Evolutionary conservation across 306 rosid genomes (phyloP).

Genomic region (Comarum palustre): DNA sequence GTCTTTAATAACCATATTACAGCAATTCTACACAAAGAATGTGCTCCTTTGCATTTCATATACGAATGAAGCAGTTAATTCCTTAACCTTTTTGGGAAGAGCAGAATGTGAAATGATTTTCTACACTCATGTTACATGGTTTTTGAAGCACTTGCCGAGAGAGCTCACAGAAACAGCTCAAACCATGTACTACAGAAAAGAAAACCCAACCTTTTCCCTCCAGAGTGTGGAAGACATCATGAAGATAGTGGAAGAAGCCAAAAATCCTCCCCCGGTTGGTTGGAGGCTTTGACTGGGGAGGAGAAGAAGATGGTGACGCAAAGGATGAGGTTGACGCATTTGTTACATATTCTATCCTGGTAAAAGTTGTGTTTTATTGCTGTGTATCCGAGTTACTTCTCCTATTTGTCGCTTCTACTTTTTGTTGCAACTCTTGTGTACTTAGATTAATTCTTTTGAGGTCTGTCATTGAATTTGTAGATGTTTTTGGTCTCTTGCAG

Average conservation of each 20-base stretch:
- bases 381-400: not conserved
- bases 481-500: not conserved
- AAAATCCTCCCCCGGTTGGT: conserved; percentile 50
- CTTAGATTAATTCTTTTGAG: not conserved
- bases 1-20: conserved; percentile 62
- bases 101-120: not conserved
- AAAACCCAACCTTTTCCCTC: conserved; percentile 72
- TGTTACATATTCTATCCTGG: not conserved
- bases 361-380: not conserved
- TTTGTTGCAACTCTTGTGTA: not conserved
- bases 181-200: conserved; percentile 62
- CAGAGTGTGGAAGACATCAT: conserved; percentile 65
- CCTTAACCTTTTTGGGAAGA: not conserved
- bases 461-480: not conserved
- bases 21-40: no score
- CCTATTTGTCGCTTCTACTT: not conserved
- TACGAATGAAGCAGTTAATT: not conserved
- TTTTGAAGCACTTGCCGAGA: conserved; percentile 75
- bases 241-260: conserved; percentile 78
- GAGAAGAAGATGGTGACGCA: conserved; percentile 53
- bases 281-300: conserved; percentile 76
- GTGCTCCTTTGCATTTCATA: not conserved
- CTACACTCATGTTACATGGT: conserved; percentile 39
- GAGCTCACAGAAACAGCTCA: conserved; percentile 79
- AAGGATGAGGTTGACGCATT: conserved; percentile 29